Conservation (phyloP, 306 rosid species). For the Macrotyloma uniflorum region DNA sequence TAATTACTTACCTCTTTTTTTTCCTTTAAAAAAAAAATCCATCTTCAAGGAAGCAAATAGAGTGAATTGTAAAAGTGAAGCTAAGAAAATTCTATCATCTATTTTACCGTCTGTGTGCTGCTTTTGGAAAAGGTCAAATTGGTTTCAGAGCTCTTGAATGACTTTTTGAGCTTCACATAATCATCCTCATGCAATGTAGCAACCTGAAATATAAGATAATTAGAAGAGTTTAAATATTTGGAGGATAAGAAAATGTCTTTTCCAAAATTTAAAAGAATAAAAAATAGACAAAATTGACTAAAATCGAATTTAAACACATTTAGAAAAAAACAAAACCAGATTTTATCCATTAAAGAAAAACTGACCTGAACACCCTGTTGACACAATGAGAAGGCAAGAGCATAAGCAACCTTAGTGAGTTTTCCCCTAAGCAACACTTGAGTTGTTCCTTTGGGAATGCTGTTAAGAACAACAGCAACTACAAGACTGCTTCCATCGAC, state of each 20-base stretch:
- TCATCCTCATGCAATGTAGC: conserved; percentile 48
- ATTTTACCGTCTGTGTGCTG: conserved; percentile 51
- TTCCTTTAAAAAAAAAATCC: background rate
- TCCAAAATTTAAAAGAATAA: no score
- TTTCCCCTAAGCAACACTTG: conserved; percentile 70
- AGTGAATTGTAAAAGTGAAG: background rate
- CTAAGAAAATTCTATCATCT: background rate
- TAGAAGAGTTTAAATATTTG: background rate
- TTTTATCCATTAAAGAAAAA: background rate
- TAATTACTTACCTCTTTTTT: background rate
- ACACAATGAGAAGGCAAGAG: conserved; percentile 56
- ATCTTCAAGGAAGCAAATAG: background rate
- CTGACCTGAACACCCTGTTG: conserved; percentile 61
- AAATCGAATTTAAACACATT: no score
- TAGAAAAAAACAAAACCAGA: no score
- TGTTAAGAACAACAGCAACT: conserved; percentile 59
- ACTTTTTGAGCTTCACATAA: conserved; percentile 56
- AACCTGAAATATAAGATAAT: conserved; percentile 47
- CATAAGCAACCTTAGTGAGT: conserved; percentile 70
- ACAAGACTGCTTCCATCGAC: conserved; percentile 82
- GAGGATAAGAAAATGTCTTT: no score
- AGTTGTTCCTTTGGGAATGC: conserved; percentile 62
- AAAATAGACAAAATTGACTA: no score
- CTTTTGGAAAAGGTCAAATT: conserved; percentile 46
- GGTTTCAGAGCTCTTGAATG: conserved; percentile 32